Evolutionary conservation across 1,284 basidiomycete species (phyloP).

Genomic region (Inonotus hispidus): DNA sequence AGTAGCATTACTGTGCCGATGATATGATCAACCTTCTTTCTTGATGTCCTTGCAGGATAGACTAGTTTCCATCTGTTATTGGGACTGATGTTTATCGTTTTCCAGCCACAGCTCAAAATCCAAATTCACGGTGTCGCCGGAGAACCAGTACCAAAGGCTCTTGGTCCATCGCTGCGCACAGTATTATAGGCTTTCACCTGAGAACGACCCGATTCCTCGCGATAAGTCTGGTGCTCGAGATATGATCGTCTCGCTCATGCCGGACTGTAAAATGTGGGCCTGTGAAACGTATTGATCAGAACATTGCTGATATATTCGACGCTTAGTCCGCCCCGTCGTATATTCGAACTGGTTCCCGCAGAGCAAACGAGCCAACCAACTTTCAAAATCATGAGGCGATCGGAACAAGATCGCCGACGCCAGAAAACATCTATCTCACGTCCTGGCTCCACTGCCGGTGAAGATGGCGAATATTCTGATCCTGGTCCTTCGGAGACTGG

Average conservation of each 20-base stretch:
- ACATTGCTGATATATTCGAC: slow-evolving; percentile 17
- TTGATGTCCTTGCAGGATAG: neutral
- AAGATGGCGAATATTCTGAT: slow-evolving; percentile 70
- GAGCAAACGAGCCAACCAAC: slow-evolving; percentile 63
- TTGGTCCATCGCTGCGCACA: slow-evolving; percentile 77
- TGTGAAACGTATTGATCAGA: slow-evolving; percentile 8
- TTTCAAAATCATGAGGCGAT: slow-evolving; percentile 71
- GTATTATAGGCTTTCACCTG: slow-evolving; percentile 66
- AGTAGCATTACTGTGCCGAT: neutral
- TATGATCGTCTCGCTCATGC: slow-evolving; percentile 48
- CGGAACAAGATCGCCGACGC: slow-evolving; percentile 43
- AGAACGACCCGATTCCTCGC: slow-evolving; percentile 60
- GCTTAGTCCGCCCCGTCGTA: slow-evolving; percentile 45
- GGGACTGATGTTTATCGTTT: neutral
- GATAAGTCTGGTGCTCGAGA: slow-evolving; percentile 46
- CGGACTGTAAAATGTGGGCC: slow-evolving; percentile 70
- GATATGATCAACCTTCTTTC: neutral
- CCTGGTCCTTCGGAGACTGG: slow-evolving; percentile 72
- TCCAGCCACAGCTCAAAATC: slow-evolving; percentile 40
- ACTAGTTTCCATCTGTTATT: neutral
- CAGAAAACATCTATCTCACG: slow-evolving; percentile 49
- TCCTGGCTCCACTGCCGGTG: slow-evolving; percentile 60
- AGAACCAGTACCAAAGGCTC: slow-evolving; percentile 75
- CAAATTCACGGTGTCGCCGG: slow-evolving; percentile 50
- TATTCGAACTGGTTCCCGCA: slow-evolving; percentile 74